Base-by-base conservation (phyloP, 1,284 basidiomycete genomes). In the Tylopilus orsonianus region DNA sequence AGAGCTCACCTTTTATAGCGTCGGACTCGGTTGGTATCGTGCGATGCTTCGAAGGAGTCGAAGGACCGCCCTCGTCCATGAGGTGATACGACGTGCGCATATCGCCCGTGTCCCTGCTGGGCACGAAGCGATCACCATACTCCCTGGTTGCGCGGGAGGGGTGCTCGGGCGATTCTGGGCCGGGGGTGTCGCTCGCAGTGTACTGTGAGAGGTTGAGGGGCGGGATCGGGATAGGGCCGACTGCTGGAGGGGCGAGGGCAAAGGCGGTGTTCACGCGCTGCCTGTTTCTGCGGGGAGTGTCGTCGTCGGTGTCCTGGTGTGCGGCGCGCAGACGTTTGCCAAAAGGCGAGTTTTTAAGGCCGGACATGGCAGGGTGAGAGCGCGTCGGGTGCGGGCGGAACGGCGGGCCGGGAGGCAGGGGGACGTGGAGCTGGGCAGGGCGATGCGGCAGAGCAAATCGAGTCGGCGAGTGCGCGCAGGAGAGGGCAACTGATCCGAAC, bases 41-140 rank as follows among this genome's bases (percentile, higher is more conserved):
- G 53, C 81, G 75, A 59, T 72, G 78, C 72, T 82, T 87, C 16
- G 81, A 80, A 8, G 85, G 85, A 0, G 87, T 87, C 2, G 80
- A 77, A 3, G 83, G 83, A 3, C 77, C 75, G 3, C 72, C 68
- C 33, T 87, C 83, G 44, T 88, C 86, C 75, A 83, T 79, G 41
- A 90, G 78, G 65, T 90, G 80, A 67, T 85, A 90, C 29, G 82
- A 80, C 9, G 87, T 87, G 27, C 86, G 77, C 68, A 90, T 79
- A 68, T 90, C 85, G 18, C 85, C 85, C 0, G 71, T 58, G 57
- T 88, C 87, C 56, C 87, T 75, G 35, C 75, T 80, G 3, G 87
- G 87, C 5, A 90, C 83, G 58, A 89, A 90, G 23, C 87, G 75
- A 66, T 89, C 87, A n/a, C 83, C 85, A 58, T 89, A 88, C 39